phyloP scores from a whole-genome alignment of 2,329 filamentous ascomycete genomes.

The Trichoderma oligosporum region DNA sequence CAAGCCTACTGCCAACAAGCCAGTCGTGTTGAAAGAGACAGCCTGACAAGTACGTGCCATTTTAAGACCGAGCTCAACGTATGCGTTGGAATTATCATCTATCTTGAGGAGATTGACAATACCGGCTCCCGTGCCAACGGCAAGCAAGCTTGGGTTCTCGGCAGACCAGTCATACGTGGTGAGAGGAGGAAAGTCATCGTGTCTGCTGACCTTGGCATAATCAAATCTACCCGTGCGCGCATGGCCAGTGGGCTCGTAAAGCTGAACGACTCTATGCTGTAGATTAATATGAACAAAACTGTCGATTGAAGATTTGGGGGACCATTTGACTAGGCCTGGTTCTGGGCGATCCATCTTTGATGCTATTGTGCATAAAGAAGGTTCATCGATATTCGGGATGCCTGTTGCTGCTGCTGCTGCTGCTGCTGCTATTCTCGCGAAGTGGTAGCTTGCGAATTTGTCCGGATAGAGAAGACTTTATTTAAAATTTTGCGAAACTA shows the following conservation, averaged over 20 bases:
- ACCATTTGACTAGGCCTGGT: slow-evolving; percentile 64
- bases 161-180: slow-evolving; percentile 67
- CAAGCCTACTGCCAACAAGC: slow-evolving; percentile 71
- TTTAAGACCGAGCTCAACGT: slow-evolving; percentile 65
- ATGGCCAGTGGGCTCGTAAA: slow-evolving; percentile 59
- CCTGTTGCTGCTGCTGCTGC: neutral
- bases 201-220: slow-evolving; percentile 53
- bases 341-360: slow-evolving; percentile 55
- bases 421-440: neutral
- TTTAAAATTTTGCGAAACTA: too few species aligned
- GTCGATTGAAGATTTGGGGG: slow-evolving; percentile 54
- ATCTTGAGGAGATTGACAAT: slow-evolving; percentile 72
- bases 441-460: too few species aligned
- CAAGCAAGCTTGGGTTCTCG: slow-evolving; percentile 61
- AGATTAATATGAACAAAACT: slow-evolving; percentile 64
- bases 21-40: slow-evolving; percentile 70
- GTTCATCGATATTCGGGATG: neutral
- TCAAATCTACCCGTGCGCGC: slow-evolving; percentile 56
- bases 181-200: slow-evolving; percentile 60
- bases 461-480: too few species aligned
- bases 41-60: slow-evolving; percentile 76
- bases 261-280: slow-evolving; percentile 58
- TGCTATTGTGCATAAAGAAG: neutral
- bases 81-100: slow-evolving; percentile 64
- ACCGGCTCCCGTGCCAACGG: slow-evolving; percentile 70